phyloP scores from a whole-genome alignment of 148 eudicot genomes.

The Spergularia bocconei region DNA sequence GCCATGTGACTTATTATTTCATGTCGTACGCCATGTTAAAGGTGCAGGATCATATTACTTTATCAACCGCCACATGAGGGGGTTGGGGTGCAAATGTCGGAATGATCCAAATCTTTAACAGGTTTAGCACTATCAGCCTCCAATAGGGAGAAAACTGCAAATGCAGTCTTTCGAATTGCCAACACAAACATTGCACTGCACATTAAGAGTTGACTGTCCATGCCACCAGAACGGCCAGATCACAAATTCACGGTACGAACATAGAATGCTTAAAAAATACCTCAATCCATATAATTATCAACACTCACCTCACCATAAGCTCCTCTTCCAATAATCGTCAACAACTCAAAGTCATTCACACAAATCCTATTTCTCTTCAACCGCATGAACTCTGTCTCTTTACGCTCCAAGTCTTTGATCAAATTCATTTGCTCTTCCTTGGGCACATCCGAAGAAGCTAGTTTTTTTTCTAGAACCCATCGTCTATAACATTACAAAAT shows the following conservation, averaged over 20 bases:
- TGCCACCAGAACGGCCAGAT: conserved; percentile 1
- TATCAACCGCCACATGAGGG: not conserved
- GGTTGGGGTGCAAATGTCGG: not conserved
- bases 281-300: not conserved
- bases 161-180: conserved; percentile 2
- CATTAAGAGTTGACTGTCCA: too few species aligned
- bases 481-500: conserved; percentile 53
- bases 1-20: not conserved
- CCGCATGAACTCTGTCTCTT: conserved; percentile 93
- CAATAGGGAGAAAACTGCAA: not conserved
- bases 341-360: conserved; percentile 88
- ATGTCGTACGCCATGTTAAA: too few species aligned
- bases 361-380: conserved; percentile 88
- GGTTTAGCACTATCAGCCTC: not conserved
- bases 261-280: conserved; percentile 2
- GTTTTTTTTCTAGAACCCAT: conserved; percentile 73
- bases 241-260: not conserved
- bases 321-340: conserved; percentile 94
- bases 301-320: conserved; percentile 94
- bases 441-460: conserved; percentile 93
- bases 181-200: not conserved
- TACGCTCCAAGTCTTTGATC: conserved; percentile 86
- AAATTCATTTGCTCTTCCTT: conserved; percentile 83
- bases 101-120: not conserved
- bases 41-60: too few species aligned